Conservation (phyloP, 129 eudicot species). For the Flaveria ramosissima region DNA sequence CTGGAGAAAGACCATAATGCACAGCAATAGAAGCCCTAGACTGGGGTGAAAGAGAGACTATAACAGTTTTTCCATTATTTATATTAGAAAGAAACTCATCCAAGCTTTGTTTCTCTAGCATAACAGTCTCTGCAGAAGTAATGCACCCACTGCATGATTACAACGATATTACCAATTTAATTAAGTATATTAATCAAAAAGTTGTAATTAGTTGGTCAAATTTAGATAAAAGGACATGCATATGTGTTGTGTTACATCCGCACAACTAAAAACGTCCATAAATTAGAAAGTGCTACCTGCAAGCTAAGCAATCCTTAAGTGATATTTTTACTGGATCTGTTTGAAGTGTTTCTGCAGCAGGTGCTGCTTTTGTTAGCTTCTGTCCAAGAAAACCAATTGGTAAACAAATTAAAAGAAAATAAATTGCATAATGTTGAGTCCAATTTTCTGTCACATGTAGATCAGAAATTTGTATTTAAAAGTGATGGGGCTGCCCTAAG, state of each 20-base stretch:
- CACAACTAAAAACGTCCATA: not conserved
- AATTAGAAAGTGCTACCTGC: conserved; percentile 61
- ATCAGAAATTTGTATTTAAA: not conserved
- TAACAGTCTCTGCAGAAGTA: conserved; percentile 95
- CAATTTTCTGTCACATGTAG: not conserved
- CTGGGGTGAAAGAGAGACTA: conserved; percentile 92
- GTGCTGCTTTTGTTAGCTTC: conserved; percentile 42
- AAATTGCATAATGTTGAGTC: not conserved
- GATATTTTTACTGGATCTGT: conserved; percentile 88
- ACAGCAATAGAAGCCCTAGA: conserved; percentile 92
- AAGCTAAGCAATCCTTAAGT: conserved; percentile 96
- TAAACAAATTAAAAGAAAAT: not conserved
- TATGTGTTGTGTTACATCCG: not conserved
- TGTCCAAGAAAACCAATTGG: conserved; percentile 27
- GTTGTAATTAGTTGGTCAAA: not conserved
- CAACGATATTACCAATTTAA: conserved; percentile 19
- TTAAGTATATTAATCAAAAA: conserved; percentile 2
- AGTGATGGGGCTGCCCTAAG: not conserved
- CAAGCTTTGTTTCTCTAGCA: conserved; percentile 95
- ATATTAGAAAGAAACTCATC: conserved; percentile 87
- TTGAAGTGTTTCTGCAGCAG: conserved; percentile 43
- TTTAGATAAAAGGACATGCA: not conserved
- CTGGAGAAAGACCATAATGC: conserved; percentile 75
- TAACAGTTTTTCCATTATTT: conserved; percentile 62
- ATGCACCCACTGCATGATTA: conserved; percentile 87